Percentiles rank a stretch among this genome's conserved stretches.
These are phyloP conservation scores for Laburnicola sp. DNA, from an alignment of 2,329 filamentous ascomycete genomes.

Conservation along the genomic window DNA sequence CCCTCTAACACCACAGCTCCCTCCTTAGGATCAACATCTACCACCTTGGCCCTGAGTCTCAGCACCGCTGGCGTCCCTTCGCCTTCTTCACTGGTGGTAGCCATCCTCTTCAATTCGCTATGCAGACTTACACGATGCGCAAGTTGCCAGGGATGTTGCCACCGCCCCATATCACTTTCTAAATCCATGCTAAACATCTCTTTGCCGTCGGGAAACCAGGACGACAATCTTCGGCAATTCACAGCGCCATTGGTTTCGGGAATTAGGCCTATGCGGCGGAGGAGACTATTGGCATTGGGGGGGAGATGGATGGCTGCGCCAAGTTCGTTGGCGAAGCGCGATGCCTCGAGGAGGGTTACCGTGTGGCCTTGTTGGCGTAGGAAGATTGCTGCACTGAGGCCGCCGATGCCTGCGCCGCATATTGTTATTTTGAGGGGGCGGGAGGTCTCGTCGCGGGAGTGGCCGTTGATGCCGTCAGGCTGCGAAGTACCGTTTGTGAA, in stretches of 20 bases:
- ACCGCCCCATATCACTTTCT: slow-evolving; percentile 11
- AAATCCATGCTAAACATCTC: slow-evolving; percentile 1
- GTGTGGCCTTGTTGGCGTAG: slow-evolving; percentile 24
- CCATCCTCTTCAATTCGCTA: slow-evolving; percentile 13
- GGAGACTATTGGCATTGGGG: slow-evolving; percentile 44
- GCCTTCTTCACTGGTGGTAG: slow-evolving; percentile 32
- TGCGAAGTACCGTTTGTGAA: too few relatives aligned
- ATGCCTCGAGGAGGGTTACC: slow-evolving; percentile 29
- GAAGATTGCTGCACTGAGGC: slow-evolving; percentile 25
- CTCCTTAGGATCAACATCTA: slow-evolving; percentile 32
- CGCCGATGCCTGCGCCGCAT: slow-evolving; percentile 25
- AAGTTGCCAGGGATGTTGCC: slow-evolving; percentile 32
- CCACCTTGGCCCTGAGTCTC: slow-evolving; percentile 12
- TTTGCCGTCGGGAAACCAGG: slow-evolving; percentile 45
- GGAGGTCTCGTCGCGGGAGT: too few relatives aligned
- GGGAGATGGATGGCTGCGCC: slow-evolving; percentile 49
- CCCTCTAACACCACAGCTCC: slow-evolving; percentile 23
- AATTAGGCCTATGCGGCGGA: slow-evolving; percentile 44
- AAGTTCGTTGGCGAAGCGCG: slow-evolving; percentile 45
- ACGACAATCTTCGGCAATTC: slow-evolving; percentile 25
- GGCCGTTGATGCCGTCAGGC: too few relatives aligned
- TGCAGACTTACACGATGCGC: slow-evolving; percentile 33
- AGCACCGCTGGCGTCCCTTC: slow-evolving; percentile 12
- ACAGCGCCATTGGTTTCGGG: slow-evolving; percentile 31
- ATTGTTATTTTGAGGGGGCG: too few relatives aligned